Evolutionary conservation across 1,284 basidiomycete genomes (phyloP).

Genomic region (Trichosporon ovoides): DNA sequence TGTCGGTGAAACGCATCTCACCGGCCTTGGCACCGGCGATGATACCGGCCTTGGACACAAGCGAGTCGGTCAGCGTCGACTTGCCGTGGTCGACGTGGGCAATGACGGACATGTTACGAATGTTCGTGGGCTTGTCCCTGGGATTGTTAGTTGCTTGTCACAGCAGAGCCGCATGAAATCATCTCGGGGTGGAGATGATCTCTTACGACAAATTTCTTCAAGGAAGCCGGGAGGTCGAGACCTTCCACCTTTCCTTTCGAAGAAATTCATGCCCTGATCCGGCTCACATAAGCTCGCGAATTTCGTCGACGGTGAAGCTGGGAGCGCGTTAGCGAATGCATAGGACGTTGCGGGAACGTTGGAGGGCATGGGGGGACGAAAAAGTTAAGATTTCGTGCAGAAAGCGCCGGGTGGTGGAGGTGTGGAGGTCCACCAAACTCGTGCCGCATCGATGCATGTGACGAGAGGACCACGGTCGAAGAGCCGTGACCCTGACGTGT

Average conservation of each 20-base stretch:
- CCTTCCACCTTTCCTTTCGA: background rate
- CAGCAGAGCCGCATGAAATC: too few relatives aligned
- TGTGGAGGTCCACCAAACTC: background rate
- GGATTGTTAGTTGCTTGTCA: background rate
- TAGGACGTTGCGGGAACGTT: background rate
- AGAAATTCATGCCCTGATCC: conserved; percentile 9
- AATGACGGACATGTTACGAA: conserved; percentile 95
- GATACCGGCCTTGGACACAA: conserved; percentile 99
- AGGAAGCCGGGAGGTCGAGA: too few relatives aligned
- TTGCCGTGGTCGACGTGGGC: conserved; percentile 99
- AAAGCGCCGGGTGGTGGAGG: background rate
- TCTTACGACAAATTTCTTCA: too few relatives aligned
- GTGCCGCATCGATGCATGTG: too few relatives aligned
- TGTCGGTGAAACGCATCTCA: conserved; percentile 97
- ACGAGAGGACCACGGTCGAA: too few relatives aligned
- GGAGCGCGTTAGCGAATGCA: conserved; percentile 14
- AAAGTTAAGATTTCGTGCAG: background rate
- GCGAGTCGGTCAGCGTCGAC: conserved; percentile 97
- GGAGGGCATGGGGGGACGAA: background rate
- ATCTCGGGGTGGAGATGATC: too few relatives aligned
- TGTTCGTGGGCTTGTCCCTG: conserved; percentile 43
- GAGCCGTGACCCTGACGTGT: too few relatives aligned
- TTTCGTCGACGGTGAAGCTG: conserved; percentile 59
- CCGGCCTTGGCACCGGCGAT: conserved; percentile 93
- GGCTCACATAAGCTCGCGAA: conserved; percentile 77